A percentile compares a stretch with the other conserved stretches of the same genome.
These are phyloP conservation scores for Paramyrothecium sp. DNA, from an alignment of 2,329 filamentous ascomycete genomes.

Conservation along the genomic window DNA sequence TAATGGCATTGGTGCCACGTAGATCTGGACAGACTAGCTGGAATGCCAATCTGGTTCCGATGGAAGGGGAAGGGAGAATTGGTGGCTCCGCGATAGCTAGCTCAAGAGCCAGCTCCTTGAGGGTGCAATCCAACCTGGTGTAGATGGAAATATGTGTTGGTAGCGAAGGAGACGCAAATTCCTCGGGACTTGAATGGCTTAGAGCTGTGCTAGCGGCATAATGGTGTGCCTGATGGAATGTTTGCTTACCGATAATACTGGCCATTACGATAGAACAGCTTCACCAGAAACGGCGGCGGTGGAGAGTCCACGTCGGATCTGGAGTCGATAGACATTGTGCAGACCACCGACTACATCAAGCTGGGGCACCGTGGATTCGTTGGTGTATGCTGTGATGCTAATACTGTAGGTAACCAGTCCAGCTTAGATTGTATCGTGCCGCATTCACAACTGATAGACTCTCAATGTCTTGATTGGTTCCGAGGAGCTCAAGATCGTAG, in stretches of 20 bases:
- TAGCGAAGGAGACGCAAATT: conserved; percentile 61
- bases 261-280: conserved; percentile 77
- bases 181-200: conserved; percentile 56
- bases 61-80: conserved; percentile 69
- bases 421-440: too few relatives aligned
- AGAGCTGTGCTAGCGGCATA: background rate
- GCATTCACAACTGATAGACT: too few relatives aligned
- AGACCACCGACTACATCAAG: too few relatives aligned
- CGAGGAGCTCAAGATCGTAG: too few relatives aligned
- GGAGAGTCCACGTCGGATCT: conserved; percentile 9
- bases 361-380: background rate
- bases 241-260: conserved; percentile 64
- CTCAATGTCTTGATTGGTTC: too few relatives aligned
- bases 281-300: conserved; percentile 71
- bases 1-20: conserved; percentile 25
- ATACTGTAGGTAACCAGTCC: too few relatives aligned
- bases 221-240: background rate
- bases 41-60: conserved; percentile 85
- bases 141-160: conserved; percentile 76
- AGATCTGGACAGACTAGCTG: conserved; percentile 83
- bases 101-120: conserved; percentile 77
- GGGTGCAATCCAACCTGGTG: conserved; percentile 79
- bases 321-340: background rate
- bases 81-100: conserved; percentile 64
- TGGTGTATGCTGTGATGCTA: background rate